Conservation (phyloP, 345 rosid species). For the Rhizophora apiculata region DNA sequence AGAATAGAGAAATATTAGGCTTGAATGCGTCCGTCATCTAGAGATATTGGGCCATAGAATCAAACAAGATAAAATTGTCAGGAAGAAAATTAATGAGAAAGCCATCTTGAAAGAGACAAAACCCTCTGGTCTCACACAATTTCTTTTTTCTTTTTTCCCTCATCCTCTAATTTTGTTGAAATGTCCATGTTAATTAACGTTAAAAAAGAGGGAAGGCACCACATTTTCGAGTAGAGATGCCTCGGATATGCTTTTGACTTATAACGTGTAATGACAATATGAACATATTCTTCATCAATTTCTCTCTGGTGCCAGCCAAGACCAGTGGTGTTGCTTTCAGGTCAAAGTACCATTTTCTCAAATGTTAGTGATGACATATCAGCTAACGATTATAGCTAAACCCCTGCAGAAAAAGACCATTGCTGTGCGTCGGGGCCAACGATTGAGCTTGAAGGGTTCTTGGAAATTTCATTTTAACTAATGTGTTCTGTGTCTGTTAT, state of each 20-base stretch:
- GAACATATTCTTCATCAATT: no score
- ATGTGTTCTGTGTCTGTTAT: background rate
- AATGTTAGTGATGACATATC: background rate
- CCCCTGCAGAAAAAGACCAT: conserved; percentile 3
- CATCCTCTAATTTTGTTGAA: no score
- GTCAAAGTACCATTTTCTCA: background rate
- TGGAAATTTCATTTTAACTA: conserved; percentile 39
- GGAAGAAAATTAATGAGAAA: no score
- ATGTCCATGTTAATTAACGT: no score
- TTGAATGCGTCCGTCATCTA: background rate
- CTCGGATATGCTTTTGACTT: no score
- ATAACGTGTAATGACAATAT: background rate
- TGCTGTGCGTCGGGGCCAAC: background rate
- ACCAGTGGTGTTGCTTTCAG: no score
- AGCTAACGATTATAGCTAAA: background rate
- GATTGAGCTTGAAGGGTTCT: conserved; percentile 14
- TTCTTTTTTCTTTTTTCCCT: no score
- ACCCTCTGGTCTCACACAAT: no score
- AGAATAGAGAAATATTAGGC: background rate
- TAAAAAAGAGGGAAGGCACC: no score
- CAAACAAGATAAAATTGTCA: background rate
- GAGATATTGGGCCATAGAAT: background rate
- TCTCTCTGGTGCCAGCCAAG: no score
- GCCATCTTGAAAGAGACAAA: no score
- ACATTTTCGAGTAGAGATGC: no score